Evolutionary conservation across 164 flowering plant genomes (phyloP), one percentile per base, ranked within the genome.

Genomic region (Stephania yunnanensis): DNA sequence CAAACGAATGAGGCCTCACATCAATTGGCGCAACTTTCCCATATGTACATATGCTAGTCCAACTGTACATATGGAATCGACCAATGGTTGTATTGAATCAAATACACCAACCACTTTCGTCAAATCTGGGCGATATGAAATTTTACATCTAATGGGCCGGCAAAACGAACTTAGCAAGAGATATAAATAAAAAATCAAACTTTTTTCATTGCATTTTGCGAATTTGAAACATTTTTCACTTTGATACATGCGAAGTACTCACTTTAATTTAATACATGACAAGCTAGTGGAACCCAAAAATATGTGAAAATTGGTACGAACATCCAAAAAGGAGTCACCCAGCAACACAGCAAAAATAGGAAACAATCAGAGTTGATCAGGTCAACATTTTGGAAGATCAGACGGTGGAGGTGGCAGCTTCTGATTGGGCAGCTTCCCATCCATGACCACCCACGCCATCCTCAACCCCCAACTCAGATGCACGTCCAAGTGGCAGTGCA

Each of bases 361-460:
- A n/a, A 6, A 25, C 25, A 2, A 17, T 19, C 1, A 61, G 5
- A 17, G 9, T 13, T 58, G 7, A 13, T n/a, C 66, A 25, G 63
- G 25, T 68, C 64, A 74, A 12, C 77, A 75, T 53, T 69, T 69
- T 48, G 77, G 77, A 36, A 75, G 77, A 75, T 75, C 77, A 13
- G 66, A 55, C 7, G 72, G 77, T n/a, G 77, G 77, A 75, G 72
- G 72, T 9, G 68, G 77, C 31, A 75, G 53, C 46, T 75, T 75
- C 36, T 75, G 77, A 44, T 75, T 52, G 5, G 77, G 77, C 25
- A 68, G 67, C 25, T 50, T 22, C 4, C 77, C 77, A 69, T 75
- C 77, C 77, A 75, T 7, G 36, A 75, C 77, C n/a, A 75, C 15
- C 77, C 77, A 75, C 25, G 72, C 77, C 77, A 75, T 75, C 77